These are phyloP conservation scores for Zygosaccharomyces pseudobailii DNA, from an alignment of 1,139 yeast species.

Conservation along the genomic window DNA sequence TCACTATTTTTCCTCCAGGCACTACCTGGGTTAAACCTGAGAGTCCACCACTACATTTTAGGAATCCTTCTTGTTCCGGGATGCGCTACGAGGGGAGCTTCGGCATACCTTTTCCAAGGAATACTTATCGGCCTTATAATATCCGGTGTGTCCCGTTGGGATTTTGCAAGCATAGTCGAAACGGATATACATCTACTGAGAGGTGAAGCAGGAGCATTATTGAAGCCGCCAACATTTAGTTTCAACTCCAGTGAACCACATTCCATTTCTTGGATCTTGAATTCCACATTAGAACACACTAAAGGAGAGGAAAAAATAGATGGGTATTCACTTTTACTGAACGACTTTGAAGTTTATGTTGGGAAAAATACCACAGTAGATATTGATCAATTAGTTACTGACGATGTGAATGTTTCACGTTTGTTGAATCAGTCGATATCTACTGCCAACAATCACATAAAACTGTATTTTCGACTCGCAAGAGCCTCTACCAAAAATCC, in stretches of 20 bases:
- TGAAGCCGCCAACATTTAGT: slow-evolving; percentile 53
- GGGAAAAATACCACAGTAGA: slow-evolving; percentile 47
- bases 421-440: slow-evolving; percentile 27
- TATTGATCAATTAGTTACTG: slow-evolving; percentile 38
- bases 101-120: slow-evolving; percentile 77
- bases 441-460: slow-evolving; percentile 34
- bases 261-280: slow-evolving; percentile 25
- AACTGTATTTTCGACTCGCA: slow-evolving; percentile 53
- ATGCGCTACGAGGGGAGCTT: slow-evolving; percentile 69
- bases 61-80: slow-evolving; percentile 82
- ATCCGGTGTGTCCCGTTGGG: slow-evolving; percentile 91
- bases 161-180: slow-evolving; percentile 82
- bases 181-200: slow-evolving; percentile 63
- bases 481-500: slow-evolving; percentile 42
- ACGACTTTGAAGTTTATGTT: slow-evolving; percentile 70
- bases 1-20: slow-evolving; percentile 45
- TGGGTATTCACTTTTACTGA: slow-evolving; percentile 61
- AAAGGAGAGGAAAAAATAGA: slow-evolving; percentile 24
- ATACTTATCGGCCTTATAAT: slow-evolving; percentile 72
- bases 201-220: slow-evolving; percentile 64
- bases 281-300: background rate
- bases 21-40: slow-evolving; percentile 66
- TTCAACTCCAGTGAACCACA: slow-evolving; percentile 20
- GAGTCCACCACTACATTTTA: slow-evolving; percentile 86
- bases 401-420: slow-evolving; percentile 33